A percentile compares a stretch with the other conserved stretches of the same genome.
Conservation (phyloP, 2,329 filamentous ascomycete genomes). For the Phaeoacremonium minimum region DNA sequence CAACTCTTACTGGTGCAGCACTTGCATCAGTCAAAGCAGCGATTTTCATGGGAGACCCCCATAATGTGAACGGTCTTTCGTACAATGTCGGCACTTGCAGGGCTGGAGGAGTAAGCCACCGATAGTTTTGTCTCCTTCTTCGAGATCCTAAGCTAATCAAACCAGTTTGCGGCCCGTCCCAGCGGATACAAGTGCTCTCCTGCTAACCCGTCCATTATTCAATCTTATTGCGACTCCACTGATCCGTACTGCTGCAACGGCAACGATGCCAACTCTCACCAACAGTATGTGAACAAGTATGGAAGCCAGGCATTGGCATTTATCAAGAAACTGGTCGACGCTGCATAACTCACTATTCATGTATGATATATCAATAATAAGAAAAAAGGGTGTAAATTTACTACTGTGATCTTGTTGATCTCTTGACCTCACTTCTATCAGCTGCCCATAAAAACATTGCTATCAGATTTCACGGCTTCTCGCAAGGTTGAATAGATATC, state of each 20-base stretch:
- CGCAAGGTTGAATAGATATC: too few species aligned
- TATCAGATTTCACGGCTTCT: too few species aligned
- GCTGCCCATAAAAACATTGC: too few species aligned
- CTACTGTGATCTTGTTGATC: too few species aligned
- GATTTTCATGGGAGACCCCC: conserved; percentile 62
- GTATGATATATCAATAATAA: too few species aligned
- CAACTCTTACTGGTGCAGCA: conserved; percentile 39
- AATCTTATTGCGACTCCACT: conserved; percentile 60
- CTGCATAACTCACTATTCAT: too few species aligned
- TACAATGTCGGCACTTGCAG: conserved; percentile 59
- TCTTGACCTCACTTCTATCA: too few species aligned
- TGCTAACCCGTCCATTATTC: conserved; percentile 42
- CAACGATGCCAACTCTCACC: conserved; percentile 54
- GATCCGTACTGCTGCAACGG: conserved; percentile 67
- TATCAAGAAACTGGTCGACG: too few species aligned
- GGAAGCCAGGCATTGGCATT: conserved; percentile 55
- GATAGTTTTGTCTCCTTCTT: not conserved
- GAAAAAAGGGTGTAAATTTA: too few species aligned
- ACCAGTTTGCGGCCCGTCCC: conserved; percentile 56
- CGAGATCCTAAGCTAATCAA: not conserved
- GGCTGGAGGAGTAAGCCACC: conserved; percentile 46
- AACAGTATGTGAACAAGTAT: conserved; percentile 61
- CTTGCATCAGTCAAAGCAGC: conserved; percentile 55
- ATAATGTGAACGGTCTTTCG: conserved; percentile 47
- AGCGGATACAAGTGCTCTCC: conserved; percentile 52